These are phyloP conservation scores for Saccharomyces hybrid DNA, from an alignment of 1,139 yeast species.

Conservation along the genomic window DNA sequence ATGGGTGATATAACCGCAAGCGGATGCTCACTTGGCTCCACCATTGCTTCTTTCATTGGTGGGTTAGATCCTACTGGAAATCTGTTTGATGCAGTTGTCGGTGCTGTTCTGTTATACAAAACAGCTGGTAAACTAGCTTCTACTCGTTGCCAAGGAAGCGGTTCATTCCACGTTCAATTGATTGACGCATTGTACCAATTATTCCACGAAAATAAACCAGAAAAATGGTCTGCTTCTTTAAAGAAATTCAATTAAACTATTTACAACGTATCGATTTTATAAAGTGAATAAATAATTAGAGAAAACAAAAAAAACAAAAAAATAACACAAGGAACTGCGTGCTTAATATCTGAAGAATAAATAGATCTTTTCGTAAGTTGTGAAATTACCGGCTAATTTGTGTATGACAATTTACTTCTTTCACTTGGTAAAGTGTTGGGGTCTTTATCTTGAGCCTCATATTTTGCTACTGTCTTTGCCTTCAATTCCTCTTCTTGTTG, in stretches of 20 bases:
- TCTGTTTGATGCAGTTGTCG: constrained; percentile 43
- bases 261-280: constrained; percentile 6
- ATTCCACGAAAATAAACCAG: constrained; percentile 20
- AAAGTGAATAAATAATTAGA: constrained; percentile 4
- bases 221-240: constrained; percentile 21
- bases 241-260: constrained; percentile 8
- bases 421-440: constrained; percentile 52
- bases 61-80: constrained; percentile 34
- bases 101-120: constrained; percentile 59
- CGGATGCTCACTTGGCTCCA: constrained; percentile 80
- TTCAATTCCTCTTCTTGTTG: constrained; percentile 47
- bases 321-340: too few species aligned
- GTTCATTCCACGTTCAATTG: constrained; percentile 26
- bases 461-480: constrained; percentile 32
- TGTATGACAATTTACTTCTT: constrained; percentile 56
- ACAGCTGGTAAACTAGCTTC: constrained; percentile 54
- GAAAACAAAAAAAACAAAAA: background rate
- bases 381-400: constrained; percentile 31
- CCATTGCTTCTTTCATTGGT: constrained; percentile 54
- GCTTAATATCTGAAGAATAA: background rate
- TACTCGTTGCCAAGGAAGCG: constrained; percentile 23
- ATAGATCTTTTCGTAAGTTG: background rate
- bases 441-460: constrained; percentile 37
- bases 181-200: constrained; percentile 27
- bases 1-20: constrained; percentile 82